Conservation (phyloP, 2,329 filamentous ascomycete species). For the Drechslera avenae region DNA sequence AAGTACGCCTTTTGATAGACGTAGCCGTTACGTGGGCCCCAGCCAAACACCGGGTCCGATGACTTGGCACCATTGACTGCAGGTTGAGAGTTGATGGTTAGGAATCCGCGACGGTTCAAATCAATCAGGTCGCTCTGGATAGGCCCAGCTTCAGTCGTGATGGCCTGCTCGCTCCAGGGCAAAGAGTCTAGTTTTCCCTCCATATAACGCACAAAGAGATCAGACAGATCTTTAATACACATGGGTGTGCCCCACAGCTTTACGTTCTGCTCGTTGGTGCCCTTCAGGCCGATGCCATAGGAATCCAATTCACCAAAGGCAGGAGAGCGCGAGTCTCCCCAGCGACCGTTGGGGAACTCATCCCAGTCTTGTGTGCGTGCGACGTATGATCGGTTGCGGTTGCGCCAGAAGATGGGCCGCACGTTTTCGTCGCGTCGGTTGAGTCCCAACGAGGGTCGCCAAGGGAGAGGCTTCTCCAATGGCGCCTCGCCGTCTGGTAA, state of each 20-base stretch:
- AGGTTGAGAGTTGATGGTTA: slow-evolving; percentile 98
- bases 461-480: slow-evolving; percentile 87
- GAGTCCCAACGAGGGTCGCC: slow-evolving; percentile 91
- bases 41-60: slow-evolving; percentile 83
- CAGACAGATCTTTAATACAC: slow-evolving; percentile 77
- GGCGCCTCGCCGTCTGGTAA: slow-evolving; percentile 78
- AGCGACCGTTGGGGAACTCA: slow-evolving; percentile 97
- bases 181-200: slow-evolving; percentile 78
- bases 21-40: slow-evolving; percentile 93
- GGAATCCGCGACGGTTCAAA: slow-evolving; percentile 82
- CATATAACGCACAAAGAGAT: slow-evolving; percentile 85
- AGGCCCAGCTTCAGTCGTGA: slow-evolving; percentile 78
- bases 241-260: slow-evolving; percentile 91
- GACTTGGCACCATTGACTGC: slow-evolving; percentile 91
- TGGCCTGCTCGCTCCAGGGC: slow-evolving; percentile 91
- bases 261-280: slow-evolving; percentile 93
- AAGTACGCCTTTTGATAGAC: slow-evolving; percentile 99
- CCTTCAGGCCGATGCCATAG: slow-evolving; percentile 91
- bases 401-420: slow-evolving; percentile 97
- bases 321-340: slow-evolving; percentile 95
- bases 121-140: slow-evolving; percentile 79
- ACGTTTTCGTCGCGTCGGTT: slow-evolving; percentile 92
- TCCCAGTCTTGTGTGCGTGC: slow-evolving; percentile 98
- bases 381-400: slow-evolving; percentile 94
- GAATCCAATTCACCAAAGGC: slow-evolving; percentile 95